Evolutionary conservation across 306 rosid species (phyloP).

Genomic region (Coriaria nepalensis): DNA sequence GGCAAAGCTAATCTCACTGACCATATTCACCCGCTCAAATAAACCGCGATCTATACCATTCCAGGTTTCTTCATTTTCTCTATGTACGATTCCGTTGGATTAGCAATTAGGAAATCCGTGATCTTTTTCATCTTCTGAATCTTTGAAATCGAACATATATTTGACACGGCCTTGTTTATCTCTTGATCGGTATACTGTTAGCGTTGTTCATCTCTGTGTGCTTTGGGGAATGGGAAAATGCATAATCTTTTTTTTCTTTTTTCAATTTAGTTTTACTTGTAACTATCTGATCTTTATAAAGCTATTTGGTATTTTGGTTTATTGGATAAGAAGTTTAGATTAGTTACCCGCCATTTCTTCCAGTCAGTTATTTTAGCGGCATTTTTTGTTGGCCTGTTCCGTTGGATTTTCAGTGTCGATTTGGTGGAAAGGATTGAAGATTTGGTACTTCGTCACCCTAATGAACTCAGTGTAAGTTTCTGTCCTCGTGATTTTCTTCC

Average conservation of each 20-base stretch:
- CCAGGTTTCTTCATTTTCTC: constrained; percentile 35
- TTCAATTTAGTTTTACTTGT: too few relatives aligned
- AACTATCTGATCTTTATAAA: too few relatives aligned
- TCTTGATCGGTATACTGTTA: too few relatives aligned
- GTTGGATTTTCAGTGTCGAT: constrained; percentile 45
- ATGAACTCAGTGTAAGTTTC: constrained; percentile 54
- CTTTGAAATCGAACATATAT: too few relatives aligned
- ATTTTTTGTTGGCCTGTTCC: constrained; percentile 12
- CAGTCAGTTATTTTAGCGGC: neutral
- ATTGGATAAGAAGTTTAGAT: neutral
- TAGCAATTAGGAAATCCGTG: too few relatives aligned
- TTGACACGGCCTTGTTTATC: too few relatives aligned
- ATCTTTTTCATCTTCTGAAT: too few relatives aligned
- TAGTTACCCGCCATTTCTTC: neutral
- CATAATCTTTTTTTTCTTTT: too few relatives aligned
- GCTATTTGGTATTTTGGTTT: too few relatives aligned
- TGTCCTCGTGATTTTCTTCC: neutral
- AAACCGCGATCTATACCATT: constrained; percentile 82
- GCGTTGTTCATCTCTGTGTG: too few relatives aligned
- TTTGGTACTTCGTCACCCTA: constrained; percentile 75
- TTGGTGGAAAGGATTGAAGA: constrained; percentile 66
- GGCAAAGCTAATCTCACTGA: constrained; percentile 25
- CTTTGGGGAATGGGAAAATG: too few relatives aligned
- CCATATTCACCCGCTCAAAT: constrained; percentile 29
- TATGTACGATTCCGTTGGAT: neutral